Evolutionary conservation across 2,329 filamentous ascomycete genomes (phyloP), one percentile per base, ranked within the genome.

Genomic region (Ilyonectria robusta): DNA sequence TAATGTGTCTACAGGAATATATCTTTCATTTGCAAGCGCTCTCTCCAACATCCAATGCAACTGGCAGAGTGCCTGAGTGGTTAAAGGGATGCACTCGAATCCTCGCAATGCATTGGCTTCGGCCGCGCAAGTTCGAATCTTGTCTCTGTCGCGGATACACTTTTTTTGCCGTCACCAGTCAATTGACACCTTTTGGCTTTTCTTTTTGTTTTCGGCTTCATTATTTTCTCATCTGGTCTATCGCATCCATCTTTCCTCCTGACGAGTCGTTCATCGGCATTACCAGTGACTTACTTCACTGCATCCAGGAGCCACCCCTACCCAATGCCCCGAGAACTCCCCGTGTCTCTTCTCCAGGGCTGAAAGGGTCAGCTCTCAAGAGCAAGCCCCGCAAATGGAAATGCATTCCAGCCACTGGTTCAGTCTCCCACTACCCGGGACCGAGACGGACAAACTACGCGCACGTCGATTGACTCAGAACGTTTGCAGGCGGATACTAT

Each of bases 21-120:
- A 57, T 5, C 0, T 46, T 21, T 23, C 1, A 31, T 51, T 37
- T 3, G 6, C 1, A 3, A 6, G 2, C 1, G 2, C 3, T 6
- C 9, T 29, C 15, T 2, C 1, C 9, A 50, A 44, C 53, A 54
- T 48, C 21, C 33, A 29, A 59, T 66, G 59, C 37, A 59, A 26
- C 35, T 59, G 62, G 66, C 66, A 62, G 57, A 62, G 66, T 68
- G 62, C 57, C 66, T 61, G 62, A 68, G 66, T 68, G 62, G 66
- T 68, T 68, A 68, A 65, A 60, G 65, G 59, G 65, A 64, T 64
- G 56, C 61, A 68, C 65, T 68, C 65, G 65, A 68, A 68, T 60
- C 53, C 35, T 59, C 62, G 61, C 58, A 68, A 68, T 68, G 61
- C 56, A 64, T 64, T 68, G 57, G 57, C 65, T 65, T 68, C 65